Evolutionary conservation across 345 rosid species (phyloP).

Genomic region (Arabidopsis arenosa): DNA sequence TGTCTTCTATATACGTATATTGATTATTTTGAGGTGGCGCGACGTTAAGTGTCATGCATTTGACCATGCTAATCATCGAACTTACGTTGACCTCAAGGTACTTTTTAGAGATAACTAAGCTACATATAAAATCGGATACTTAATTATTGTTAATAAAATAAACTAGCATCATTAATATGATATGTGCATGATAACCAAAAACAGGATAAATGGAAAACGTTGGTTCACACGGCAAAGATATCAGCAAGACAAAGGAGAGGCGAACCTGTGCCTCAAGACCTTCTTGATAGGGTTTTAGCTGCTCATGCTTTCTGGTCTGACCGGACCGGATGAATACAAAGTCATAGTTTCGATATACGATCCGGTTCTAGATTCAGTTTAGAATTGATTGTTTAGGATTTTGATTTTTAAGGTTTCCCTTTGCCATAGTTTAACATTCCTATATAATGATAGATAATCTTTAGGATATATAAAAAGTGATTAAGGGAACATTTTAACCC

Average conservation of each 20-base stretch:
- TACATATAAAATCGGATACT: not conserved
- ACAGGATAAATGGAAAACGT: constrained; percentile 94
- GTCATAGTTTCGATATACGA: no score
- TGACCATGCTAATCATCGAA: constrained; percentile 84
- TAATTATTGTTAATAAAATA: not conserved
- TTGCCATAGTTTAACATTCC: no score
- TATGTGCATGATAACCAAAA: constrained; percentile 16
- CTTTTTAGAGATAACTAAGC: not conserved
- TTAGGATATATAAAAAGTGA: not conserved
- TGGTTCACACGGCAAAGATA: constrained; percentile 92
- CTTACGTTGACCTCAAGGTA: constrained; percentile 94
- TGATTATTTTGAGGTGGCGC: constrained; percentile 69
- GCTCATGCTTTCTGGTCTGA: constrained; percentile 87
- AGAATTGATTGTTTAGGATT: not conserved
- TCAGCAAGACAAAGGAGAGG: constrained; percentile 95
- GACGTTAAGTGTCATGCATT: constrained; percentile 86
- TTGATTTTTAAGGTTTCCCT: not conserved
- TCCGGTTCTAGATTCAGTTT: not conserved
- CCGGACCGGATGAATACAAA: constrained; percentile 30
- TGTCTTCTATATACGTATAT: not conserved
- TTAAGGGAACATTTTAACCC: constrained; percentile 9
- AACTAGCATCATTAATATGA: not conserved
- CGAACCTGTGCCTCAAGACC: constrained; percentile 91
- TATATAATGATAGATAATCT: not conserved
- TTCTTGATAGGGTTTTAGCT: constrained; percentile 75